phyloP scores from a whole-genome alignment of 164 flowering plant genomes.

The Vitis amurensis region DNA sequence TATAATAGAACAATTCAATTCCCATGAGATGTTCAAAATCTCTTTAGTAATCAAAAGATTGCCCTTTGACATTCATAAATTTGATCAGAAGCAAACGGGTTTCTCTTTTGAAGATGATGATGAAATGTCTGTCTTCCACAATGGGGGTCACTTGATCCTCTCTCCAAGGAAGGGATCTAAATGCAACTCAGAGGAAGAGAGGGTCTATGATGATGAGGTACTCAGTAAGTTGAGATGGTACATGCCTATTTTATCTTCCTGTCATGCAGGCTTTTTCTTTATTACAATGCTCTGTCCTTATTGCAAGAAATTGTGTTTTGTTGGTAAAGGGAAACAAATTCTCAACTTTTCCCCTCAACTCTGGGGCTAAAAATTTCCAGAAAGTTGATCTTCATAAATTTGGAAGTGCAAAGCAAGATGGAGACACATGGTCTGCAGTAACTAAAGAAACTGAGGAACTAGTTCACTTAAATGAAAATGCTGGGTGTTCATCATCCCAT shows the following conservation, averaged over 20 bases:
- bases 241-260: not conserved
- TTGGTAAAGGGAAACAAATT: slow-evolving; percentile 19
- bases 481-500: slow-evolving; percentile 29
- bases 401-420: slow-evolving; percentile 22
- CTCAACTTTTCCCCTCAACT: slow-evolving; percentile 10
- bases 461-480: slow-evolving; percentile 25
- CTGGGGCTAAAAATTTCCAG: slow-evolving; percentile 12
- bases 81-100: slow-evolving; percentile 19
- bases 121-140: slow-evolving; percentile 29
- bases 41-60: too few relatives aligned
- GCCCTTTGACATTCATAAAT: too few relatives aligned
- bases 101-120: slow-evolving; percentile 27
- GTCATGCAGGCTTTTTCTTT: not conserved
- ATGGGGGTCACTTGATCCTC: slow-evolving; percentile 16
- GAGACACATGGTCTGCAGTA: slow-evolving; percentile 31
- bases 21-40: too few relatives aligned
- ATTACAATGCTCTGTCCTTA: not conserved
- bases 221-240: not conserved
- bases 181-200: slow-evolving; percentile 31
- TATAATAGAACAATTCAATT: too few relatives aligned
- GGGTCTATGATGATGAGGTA: slow-evolving; percentile 42
- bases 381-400: slow-evolving; percentile 8
- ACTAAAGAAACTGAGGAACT: slow-evolving; percentile 43
- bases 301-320: not conserved
- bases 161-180: slow-evolving; percentile 14